Evolutionary conservation across 331 rosid genomes (phyloP).

Genomic region (Acacia pycnantha): DNA sequence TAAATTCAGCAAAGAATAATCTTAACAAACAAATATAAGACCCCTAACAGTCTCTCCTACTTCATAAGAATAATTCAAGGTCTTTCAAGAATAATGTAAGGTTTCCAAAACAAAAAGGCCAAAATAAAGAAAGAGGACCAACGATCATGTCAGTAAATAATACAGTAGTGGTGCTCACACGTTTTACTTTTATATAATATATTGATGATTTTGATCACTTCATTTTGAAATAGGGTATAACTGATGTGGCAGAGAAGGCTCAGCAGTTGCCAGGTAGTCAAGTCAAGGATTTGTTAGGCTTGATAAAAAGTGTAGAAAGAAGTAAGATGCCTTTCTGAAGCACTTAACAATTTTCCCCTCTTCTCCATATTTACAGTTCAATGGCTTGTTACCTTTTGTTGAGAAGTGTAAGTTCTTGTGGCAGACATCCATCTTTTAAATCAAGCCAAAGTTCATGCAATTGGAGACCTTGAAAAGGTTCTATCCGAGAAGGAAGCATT

Average conservation of each 20-base stretch:
- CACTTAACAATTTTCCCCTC: constrained; percentile 2
- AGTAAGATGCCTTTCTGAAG: constrained; percentile 52
- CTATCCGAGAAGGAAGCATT: constrained; percentile 71
- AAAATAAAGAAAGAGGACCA: background rate
- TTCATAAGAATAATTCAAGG: background rate
- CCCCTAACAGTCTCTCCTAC: background rate
- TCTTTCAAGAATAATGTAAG: background rate
- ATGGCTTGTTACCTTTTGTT: constrained; percentile 15
- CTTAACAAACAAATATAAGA: background rate
- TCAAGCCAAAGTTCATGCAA: constrained; percentile 74
- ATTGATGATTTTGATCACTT: background rate
- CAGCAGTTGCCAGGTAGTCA: constrained; percentile 48
- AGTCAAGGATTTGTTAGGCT: constrained; percentile 64
- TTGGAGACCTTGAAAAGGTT: constrained; percentile 76
- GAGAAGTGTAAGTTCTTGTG: constrained; percentile 29
- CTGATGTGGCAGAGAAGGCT: constrained; percentile 41
- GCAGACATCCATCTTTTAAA: constrained; percentile 82
- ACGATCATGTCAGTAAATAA: background rate
- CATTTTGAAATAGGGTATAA: constrained; percentile 44
- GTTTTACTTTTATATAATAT: background rate
- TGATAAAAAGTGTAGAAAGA: constrained; percentile 82
- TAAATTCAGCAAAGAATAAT: background rate
- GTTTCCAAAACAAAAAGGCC: no score
- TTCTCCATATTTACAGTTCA: constrained; percentile 15
- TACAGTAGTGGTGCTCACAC: background rate